Evolutionary conservation across 1,284 basidiomycete genomes (phyloP).

Genomic region (Trichosporon ovoides): DNA sequence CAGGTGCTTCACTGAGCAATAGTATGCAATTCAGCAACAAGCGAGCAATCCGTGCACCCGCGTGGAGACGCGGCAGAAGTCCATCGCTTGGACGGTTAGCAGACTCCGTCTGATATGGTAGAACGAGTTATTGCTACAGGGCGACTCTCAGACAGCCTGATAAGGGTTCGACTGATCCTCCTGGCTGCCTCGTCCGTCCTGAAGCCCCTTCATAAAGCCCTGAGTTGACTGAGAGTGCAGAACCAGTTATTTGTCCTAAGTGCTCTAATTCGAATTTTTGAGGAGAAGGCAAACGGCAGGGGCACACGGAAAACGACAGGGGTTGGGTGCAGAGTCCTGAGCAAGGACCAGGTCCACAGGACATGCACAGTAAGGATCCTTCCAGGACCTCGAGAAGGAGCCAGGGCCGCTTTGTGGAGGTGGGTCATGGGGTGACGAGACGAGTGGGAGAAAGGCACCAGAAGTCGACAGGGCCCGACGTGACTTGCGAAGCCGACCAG

Average conservation of each 20-base stretch:
- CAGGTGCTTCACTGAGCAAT: too few relatives aligned
- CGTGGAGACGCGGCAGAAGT: too few relatives aligned
- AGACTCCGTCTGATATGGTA: too few relatives aligned
- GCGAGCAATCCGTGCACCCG: too few relatives aligned
- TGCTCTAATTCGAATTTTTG: background rate
- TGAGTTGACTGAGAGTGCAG: background rate
- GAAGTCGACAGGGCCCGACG: background rate
- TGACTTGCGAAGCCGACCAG: background rate
- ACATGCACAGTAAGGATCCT: background rate
- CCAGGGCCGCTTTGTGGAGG: background rate
- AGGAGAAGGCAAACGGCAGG: background rate
- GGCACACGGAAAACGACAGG: background rate
- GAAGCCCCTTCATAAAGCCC: background rate
- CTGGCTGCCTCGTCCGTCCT: background rate
- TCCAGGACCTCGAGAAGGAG: background rate
- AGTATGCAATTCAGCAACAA: too few relatives aligned
- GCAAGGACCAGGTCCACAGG: background rate
- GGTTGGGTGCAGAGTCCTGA: background rate
- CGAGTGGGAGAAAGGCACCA: slow-evolving; percentile 4
- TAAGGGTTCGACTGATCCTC: background rate
- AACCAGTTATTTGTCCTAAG: background rate
- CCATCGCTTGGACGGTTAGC: too few relatives aligned
- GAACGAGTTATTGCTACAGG: background rate
- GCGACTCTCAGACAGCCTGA: background rate
- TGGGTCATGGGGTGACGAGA: slow-evolving; percentile 1